Conservation (phyloP, 1,284 basidiomycete species). For the Cutaneotrichosporon sp. region DNA sequence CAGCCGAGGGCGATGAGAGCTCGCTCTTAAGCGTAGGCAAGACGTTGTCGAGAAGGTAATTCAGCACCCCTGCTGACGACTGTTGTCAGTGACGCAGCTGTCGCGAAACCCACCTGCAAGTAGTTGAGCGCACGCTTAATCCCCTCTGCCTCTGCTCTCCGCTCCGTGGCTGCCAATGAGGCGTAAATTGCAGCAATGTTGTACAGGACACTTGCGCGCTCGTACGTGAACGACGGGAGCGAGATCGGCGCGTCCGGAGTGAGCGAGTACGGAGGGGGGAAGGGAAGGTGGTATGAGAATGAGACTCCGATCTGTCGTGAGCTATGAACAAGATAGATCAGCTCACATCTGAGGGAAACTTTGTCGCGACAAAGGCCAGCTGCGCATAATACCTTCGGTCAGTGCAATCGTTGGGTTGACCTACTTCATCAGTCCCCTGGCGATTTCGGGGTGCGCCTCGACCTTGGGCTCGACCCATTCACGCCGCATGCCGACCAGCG, state of each 20-base stretch:
- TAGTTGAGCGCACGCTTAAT: constrained; percentile 64
- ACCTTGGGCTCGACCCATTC: constrained; percentile 57
- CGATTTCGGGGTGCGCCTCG: constrained; percentile 53
- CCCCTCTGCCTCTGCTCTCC: constrained; percentile 67
- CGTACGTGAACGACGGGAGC: constrained; percentile 69
- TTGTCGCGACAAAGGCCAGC: constrained; percentile 68
- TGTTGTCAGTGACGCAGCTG: constrained; percentile 34
- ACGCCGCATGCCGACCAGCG: constrained; percentile 65
- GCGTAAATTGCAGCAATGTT: constrained; percentile 79
- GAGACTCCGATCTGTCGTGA: constrained; percentile 64
- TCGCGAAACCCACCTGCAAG: constrained; percentile 60
- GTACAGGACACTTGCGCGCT: constrained; percentile 70
- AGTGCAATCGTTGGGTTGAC: constrained; percentile 42
- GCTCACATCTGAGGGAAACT: constrained; percentile 63
- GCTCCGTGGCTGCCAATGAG: constrained; percentile 47
- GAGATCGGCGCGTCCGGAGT: constrained; percentile 57
- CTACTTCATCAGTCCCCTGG: constrained; percentile 47
- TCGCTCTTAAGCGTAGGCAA: constrained; percentile 58
- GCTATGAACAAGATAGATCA: constrained; percentile 18
- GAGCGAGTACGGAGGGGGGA: constrained; percentile 52
- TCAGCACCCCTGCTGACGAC: constrained; percentile 71
- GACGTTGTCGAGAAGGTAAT: constrained; percentile 59
- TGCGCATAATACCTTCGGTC: constrained; percentile 79
- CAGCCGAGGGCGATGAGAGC: constrained; percentile 47
- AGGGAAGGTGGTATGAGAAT: constrained; percentile 70